phyloP scores from a whole-genome alignment of 495 filamentous ascomycete species.

The Penicillium longicatenatum region DNA sequence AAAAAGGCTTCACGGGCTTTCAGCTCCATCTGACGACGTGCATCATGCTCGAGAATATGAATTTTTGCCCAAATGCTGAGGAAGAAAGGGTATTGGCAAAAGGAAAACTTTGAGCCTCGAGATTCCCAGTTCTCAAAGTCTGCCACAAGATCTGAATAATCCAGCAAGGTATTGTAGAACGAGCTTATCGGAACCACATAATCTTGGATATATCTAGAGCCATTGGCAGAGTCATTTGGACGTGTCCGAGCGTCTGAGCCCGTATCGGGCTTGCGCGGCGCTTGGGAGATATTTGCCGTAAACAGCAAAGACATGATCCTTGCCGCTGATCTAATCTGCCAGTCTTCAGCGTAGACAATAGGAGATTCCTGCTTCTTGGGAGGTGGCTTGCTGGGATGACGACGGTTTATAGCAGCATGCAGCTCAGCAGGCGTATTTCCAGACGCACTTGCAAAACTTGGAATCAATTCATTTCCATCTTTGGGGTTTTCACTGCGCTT shows the following conservation, averaged over 20 bases:
- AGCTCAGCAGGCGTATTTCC: constrained; percentile 67
- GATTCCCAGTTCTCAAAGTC: constrained; percentile 92
- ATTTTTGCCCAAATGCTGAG: constrained; percentile 94
- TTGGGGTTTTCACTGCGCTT: constrained; percentile 56
- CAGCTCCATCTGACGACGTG: constrained; percentile 86
- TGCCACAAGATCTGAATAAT: constrained; percentile 81
- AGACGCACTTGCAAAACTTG: constrained; percentile 63
- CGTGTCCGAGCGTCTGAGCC: constrained; percentile 19
- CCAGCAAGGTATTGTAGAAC: constrained; percentile 86
- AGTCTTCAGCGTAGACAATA: constrained; percentile 78
- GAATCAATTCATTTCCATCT: constrained; percentile 68
- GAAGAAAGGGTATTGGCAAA: constrained; percentile 94
- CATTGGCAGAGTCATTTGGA: constrained; percentile 29
- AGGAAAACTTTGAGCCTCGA: constrained; percentile 73
- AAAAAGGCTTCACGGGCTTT: constrained; percentile 92
- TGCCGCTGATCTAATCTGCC: constrained; percentile 85
- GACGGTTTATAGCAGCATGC: constrained; percentile 74
- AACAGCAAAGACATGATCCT: constrained; percentile 83
- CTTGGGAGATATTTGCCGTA: constrained; percentile 70
- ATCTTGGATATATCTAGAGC: constrained; percentile 53
- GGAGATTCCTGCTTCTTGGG: constrained; percentile 50
- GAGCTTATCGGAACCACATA: constrained; percentile 75
- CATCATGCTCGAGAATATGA: constrained; percentile 88
- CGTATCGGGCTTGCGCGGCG: constrained; percentile 30
- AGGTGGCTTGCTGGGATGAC: constrained; percentile 47